These are phyloP conservation scores for Coemansia sp. DNA, from an alignment of 192 early-diverging fungal species.

Conservation along the genomic window DNA sequence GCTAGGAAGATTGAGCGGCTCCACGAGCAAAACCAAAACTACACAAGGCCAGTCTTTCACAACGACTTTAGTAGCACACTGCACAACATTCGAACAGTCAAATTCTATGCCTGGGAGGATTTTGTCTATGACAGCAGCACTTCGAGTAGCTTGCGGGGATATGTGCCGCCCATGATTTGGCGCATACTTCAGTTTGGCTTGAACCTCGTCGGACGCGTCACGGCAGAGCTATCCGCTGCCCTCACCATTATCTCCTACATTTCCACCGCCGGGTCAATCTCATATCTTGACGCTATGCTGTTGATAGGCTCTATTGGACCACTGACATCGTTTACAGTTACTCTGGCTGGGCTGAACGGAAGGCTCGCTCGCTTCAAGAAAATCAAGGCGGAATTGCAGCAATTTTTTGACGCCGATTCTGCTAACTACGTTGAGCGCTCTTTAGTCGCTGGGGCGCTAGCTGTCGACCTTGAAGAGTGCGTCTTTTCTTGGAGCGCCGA, in stretches of 20 bases:
- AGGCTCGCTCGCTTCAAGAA: background rate
- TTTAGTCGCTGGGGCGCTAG: background rate
- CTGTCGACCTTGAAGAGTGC: slow-evolving; percentile 19
- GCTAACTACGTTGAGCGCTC: background rate
- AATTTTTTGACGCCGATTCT: background rate
- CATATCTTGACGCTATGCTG: slow-evolving; percentile 12
- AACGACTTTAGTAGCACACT: slow-evolving; percentile 14
- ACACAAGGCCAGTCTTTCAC: slow-evolving; percentile 1
- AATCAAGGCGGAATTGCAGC: background rate
- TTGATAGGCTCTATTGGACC: slow-evolving; percentile 25
- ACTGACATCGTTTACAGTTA: slow-evolving; percentile 9
- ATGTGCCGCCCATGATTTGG: slow-evolving; percentile 28
- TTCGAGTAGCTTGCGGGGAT: background rate
- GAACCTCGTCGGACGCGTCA: slow-evolving; percentile 21
- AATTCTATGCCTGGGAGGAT: slow-evolving; percentile 64
- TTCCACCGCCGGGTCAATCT: slow-evolving; percentile 14
- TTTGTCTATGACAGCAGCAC: slow-evolving; percentile 7
- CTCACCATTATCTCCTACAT: slow-evolving; percentile 58
- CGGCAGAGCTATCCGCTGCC: slow-evolving; percentile 56
- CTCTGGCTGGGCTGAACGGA: background rate
- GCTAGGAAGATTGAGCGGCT: background rate
- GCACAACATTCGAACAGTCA: slow-evolving; percentile 60
- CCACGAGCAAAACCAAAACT: background rate
- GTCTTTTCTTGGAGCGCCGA: slow-evolving; percentile 26
- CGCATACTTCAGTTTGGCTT: slow-evolving; percentile 9